A percentile compares a stretch with the other conserved stretches of the same genome.
Conservation (phyloP, 2,329 filamentous ascomycete species). For the Didymella glomerata region DNA sequence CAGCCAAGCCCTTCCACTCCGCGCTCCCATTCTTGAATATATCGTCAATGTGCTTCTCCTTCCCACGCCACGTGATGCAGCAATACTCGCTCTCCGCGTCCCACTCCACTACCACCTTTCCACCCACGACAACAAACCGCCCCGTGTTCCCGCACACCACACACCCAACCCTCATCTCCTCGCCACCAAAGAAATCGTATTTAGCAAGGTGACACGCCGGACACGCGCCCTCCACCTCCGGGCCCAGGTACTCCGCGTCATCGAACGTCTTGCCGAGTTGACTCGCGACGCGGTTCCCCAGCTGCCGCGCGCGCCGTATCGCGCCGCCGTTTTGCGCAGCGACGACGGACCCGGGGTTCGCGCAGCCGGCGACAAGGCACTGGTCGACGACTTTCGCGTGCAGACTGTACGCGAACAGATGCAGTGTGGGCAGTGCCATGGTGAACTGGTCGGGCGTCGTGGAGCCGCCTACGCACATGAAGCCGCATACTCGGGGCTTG, state of each 20-base stretch:
- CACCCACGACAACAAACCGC: not conserved
- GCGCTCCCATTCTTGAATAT: constrained; percentile 21
- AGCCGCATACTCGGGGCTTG: constrained; percentile 8
- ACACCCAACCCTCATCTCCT: constrained; percentile 18
- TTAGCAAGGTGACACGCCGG: constrained; percentile 14
- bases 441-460: constrained; percentile 24
- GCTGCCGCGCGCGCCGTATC: constrained; percentile 3
- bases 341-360: constrained; percentile 20
- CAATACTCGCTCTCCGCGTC: constrained; percentile 18
- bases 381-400: constrained; percentile 22
- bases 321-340: not conserved
- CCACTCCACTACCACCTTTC: constrained; percentile 10
- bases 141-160: constrained; percentile 24
- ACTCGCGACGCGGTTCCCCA: constrained; percentile 14
- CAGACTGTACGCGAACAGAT: constrained; percentile 16
- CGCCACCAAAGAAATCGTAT: constrained; percentile 19
- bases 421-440: constrained; percentile 21
- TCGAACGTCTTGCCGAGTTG: constrained; percentile 21
- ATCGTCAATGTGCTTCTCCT: constrained; percentile 24
- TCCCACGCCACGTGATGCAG: constrained; percentile 22
- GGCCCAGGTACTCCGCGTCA: constrained; percentile 18
- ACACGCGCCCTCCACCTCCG: constrained; percentile 15
- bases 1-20: constrained; percentile 21
- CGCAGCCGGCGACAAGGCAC: constrained; percentile 9
- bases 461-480: constrained; percentile 14